Evolutionary conservation across 352 stramenopile genomes (phyloP).

Genomic region (Globisporangium iwayamae): DNA sequence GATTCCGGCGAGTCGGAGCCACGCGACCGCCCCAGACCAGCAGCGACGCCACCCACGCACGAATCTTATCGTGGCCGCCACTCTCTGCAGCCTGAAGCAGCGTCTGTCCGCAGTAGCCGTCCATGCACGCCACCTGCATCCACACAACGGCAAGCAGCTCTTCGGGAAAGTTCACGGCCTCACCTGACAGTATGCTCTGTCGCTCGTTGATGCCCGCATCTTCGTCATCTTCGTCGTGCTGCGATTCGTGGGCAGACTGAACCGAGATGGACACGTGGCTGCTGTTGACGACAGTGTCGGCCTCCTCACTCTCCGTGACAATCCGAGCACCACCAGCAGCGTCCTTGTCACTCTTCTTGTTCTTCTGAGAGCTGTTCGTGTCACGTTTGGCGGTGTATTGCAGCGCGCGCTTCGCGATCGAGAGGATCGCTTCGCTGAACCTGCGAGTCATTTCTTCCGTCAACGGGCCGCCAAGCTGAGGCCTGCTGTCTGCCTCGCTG

Average conservation of each 20-base stretch:
- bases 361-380: neutral
- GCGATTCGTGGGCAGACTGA: neutral
- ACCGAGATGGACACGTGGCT: conserved; percentile 18
- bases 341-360: conserved; percentile 7
- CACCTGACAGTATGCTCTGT: conserved; percentile 16
- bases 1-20: conserved; percentile 24
- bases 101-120: conserved; percentile 80
- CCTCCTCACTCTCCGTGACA: conserved; percentile 14
- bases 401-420: conserved; percentile 56
- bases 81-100: conserved; percentile 75
- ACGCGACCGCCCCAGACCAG: conserved; percentile 67
- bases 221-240: conserved; percentile 14
- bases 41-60: conserved; percentile 73
- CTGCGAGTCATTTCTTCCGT: conserved; percentile 56
- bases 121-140: conserved; percentile 77
- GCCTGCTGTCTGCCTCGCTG: conserved; percentile 56
- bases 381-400: conserved; percentile 38
- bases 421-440: conserved; percentile 67
- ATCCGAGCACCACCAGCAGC: conserved; percentile 16
- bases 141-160: conserved; percentile 75
- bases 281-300: neutral
- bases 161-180: conserved; percentile 43
- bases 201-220: conserved; percentile 9
- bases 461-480: conserved; percentile 46
- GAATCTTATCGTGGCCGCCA: conserved; percentile 75